Evolutionary conservation across 345 rosid genomes (phyloP).

Genomic region (Jatropha curcas): DNA sequence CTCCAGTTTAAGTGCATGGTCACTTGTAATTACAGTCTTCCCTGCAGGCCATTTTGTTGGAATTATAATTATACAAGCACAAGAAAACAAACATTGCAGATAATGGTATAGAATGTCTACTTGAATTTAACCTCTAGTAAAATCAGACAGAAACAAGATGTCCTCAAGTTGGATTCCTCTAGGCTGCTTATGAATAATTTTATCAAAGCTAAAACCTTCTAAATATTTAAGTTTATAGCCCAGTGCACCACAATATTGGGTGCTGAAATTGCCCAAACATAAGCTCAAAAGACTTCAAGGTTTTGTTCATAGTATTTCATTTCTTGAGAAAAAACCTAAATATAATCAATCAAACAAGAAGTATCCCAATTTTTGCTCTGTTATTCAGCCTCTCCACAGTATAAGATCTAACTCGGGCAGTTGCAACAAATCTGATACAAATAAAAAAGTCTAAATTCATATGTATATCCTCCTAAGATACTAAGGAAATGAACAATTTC

Average conservation of each 20-base stretch:
- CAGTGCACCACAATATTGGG: not conserved
- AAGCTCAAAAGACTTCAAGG: not conserved
- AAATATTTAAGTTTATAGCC: not conserved
- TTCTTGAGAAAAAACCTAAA: not conserved
- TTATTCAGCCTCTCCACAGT: not conserved
- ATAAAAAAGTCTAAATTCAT: not conserved
- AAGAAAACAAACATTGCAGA: conserved; percentile 12
- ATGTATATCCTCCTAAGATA: not conserved
- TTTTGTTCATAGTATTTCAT: not conserved
- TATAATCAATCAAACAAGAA: not conserved
- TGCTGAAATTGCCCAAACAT: not conserved
- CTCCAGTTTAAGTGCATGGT: conserved; percentile 98
- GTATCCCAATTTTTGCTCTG: not conserved
- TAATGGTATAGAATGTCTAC: conserved; percentile 7
- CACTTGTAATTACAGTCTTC: conserved; percentile 98
- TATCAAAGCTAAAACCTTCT: not conserved
- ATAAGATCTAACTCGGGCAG: not conserved
- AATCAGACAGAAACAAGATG: not conserved
- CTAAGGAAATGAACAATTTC: not conserved
- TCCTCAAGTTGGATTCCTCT: not conserved
- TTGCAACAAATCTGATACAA: not conserved
- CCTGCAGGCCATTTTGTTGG: conserved; percentile 52
- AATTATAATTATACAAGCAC: conserved; percentile 6
- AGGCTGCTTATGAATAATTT: not conserved
- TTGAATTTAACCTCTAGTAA: not conserved